Base-by-base conservation (phyloP, 2,329 filamentous ascomycete species). In the Bipolaris oryzae region DNA sequence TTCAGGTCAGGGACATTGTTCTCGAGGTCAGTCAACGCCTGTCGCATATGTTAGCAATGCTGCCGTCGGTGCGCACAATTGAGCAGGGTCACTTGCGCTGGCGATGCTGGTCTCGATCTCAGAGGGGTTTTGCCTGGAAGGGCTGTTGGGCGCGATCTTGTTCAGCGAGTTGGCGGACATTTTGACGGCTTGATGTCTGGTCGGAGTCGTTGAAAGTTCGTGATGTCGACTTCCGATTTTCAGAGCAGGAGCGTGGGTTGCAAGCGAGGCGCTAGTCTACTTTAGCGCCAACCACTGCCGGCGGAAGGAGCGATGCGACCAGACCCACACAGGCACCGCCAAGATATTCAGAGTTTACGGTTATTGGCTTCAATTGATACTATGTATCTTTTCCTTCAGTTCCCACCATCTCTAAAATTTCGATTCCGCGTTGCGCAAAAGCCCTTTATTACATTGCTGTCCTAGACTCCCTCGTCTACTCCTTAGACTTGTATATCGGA, bases 1-100 rank as follows among this genome's bases (percentile, higher is more conserved):
- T 94, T 96, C 84, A 99, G 91, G 84, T 99, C 95, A 81, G 92
- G 86, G 79, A 95, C 96, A 89, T 97, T 97, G 85, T 89, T 93
- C 92, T 99, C 95, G 83, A 99, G 91, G 79, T 99, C 95, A 64
- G 86, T 90, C 96, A 99, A 91, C 84, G 95, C 68, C 68, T 71
- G 16, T 38, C 15, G 57, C 41, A 43, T 42, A 21, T 57, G 66
- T 70, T 58, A 71, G 68, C 58, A 43, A 20, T 51, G 51, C 21
- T 41, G 35, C 52, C 50, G 45, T 45, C 48, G 51, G 38, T 23
- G 33, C 33, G 38, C 35, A 46, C 57, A 42, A 57, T 54, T 21
- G 44, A 38, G 33, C 23, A 7, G 53, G 43, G 39, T 45, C 43
- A 71, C 95, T 83, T 89, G 68, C 95, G 83, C 89, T 90, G 80